Evolutionary conservation across 73 alveolate species (phyloP), one percentile per base, ranked within the genome.

Genomic region (Stentor roeselii): DNA sequence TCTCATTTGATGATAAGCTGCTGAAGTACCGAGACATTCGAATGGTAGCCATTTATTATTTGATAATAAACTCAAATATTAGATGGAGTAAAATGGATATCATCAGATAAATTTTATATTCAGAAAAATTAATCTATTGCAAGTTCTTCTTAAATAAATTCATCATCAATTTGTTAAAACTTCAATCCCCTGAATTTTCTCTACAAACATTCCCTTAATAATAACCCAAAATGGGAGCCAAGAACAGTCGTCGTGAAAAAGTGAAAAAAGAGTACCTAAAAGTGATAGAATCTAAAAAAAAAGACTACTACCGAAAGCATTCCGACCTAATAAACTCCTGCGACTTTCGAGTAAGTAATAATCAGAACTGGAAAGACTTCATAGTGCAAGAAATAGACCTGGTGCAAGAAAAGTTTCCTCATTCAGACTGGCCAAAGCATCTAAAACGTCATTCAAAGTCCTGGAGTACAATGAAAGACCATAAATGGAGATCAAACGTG

Each of bases 171-270:
- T n/a, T n/a, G n/a, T n/a, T n/a, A n/a, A n/a, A n/a, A n/a, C 75
- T 60, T 84, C 75, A 42, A 60, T 82, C 11, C 14, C 21, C 11
- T 59, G 80, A 38, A 3, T 60, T n/a, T 6, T 60, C 3, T 21
- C 3, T 6, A n/a, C 27, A n/a, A 15, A 59, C n/a, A n/a, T n/a
- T n/a, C n/a, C n/a, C n/a, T n/a, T n/a, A n/a, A n/a, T n/a, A n/a
- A n/a, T n/a, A n/a, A n/a, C n/a, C n/a, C n/a, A 67, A 67, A 67
- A 67, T 67, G 80, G 80, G 80, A n/a, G 41, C 27, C n/a, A 67
- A 67, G 41, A 36, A 67, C 50, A 67, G 41, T 32, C 80, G 80
- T 21, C n/a, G 37, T 15, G 37, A 67, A 67, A 67, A 32, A 11
- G 37, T 67, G 41, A 67, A 67, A 67, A 32, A 67, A n/a, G 80